Percentiles rank a stretch among this genome's conserved stretches.
Conservation (phyloP, 257 asterid species). For the Solanum ahanhuiri region DNA sequence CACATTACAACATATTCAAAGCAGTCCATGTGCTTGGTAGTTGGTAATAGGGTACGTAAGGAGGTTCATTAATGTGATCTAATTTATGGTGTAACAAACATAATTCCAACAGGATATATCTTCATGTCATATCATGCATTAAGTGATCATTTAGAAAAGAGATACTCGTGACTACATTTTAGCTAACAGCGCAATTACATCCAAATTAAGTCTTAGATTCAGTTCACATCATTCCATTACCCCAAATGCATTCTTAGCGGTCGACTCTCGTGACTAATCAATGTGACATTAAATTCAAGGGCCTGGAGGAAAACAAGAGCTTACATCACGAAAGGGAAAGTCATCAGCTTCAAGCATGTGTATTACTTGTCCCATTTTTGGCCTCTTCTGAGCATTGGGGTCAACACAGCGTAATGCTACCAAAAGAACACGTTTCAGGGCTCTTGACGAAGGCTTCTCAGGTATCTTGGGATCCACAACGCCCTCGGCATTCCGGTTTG, state of each 20-base stretch:
- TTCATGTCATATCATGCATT: neutral
- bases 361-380: slow-evolving; percentile 88
- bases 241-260: neutral
- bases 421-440: slow-evolving; percentile 69
- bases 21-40: neutral
- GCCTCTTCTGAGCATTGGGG: slow-evolving; percentile 75
- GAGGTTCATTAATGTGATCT: neutral
- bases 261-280: neutral
- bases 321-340: slow-evolving; percentile 76
- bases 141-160: neutral
- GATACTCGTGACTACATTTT: neutral
- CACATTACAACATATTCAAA: neutral
- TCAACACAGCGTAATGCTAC: slow-evolving; percentile 85
- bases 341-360: slow-evolving; percentile 95
- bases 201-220: neutral
- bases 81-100: neutral
- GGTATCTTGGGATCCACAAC: slow-evolving; percentile 72
- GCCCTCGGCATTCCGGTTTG: slow-evolving; percentile 72
- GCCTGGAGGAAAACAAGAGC: slow-evolving; percentile 8
- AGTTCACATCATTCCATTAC: neutral
- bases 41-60: neutral
- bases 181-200: neutral
- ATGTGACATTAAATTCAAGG: neutral
- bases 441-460: slow-evolving; percentile 71
- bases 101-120: neutral